These are phyloP conservation scores for Schizochytrium sp. DNA, from an alignment of 108 stramenopile genomes.

Conservation along the genomic window DNA sequence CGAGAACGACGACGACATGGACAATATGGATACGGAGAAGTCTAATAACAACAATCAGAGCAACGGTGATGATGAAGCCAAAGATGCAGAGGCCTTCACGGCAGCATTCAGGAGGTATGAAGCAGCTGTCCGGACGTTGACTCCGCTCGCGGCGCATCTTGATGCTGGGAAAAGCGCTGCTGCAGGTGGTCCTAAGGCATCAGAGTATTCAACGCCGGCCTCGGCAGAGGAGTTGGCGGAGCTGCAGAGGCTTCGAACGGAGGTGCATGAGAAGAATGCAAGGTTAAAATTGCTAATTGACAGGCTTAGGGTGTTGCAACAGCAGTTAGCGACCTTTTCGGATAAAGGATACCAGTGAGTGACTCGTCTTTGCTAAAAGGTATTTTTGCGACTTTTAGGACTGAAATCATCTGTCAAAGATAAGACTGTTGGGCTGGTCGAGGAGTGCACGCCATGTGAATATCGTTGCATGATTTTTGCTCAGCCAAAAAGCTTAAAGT, in stretches of 20 bases:
- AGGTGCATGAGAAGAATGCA: not conserved
- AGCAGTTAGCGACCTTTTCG: slow-evolving; percentile 6
- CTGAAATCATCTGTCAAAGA: not conserved
- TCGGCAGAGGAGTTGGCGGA: slow-evolving; percentile 59
- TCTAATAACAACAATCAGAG: not conserved
- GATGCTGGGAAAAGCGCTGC: not conserved
- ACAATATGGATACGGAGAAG: not conserved
- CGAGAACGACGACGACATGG: slow-evolving; percentile 5
- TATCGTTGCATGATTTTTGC: too few relatives aligned
- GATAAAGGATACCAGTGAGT: not conserved
- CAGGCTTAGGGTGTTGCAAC: not conserved
- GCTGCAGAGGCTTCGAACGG: not conserved
- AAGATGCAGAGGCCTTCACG: not conserved
- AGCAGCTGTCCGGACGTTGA: not conserved
- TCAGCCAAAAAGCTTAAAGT: too few relatives aligned
- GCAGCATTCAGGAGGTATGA: not conserved
- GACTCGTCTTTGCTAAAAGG: not conserved
- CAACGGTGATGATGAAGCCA: not conserved
- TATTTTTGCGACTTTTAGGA: not conserved
- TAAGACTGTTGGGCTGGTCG: too few relatives aligned
- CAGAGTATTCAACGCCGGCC: slow-evolving; percentile 66
- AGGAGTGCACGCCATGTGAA: too few relatives aligned
- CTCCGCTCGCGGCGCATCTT: not conserved
- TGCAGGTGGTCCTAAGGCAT: too few relatives aligned
- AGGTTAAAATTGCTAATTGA: slow-evolving; percentile 39